These are phyloP conservation scores for Elongisporangium undulatum DNA, from an alignment of 352 stramenopile species.

Conservation along the genomic window DNA sequence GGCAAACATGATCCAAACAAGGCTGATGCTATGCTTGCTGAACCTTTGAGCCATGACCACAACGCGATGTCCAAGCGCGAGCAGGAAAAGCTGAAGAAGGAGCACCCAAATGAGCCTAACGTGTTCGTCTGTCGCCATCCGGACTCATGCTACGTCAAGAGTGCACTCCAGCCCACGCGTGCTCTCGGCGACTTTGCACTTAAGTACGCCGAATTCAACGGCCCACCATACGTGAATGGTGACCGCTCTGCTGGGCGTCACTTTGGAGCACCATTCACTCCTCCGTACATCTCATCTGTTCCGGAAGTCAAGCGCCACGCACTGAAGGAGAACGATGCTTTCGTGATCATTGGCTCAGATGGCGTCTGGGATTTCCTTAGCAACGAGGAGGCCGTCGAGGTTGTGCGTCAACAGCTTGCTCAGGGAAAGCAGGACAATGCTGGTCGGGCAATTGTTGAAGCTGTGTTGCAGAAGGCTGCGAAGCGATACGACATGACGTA, in stretches of 20 bases:
- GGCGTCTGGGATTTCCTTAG: slow-evolving; percentile 97
- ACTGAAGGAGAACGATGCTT: slow-evolving; percentile 86
- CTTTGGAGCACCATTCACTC: slow-evolving; percentile 86
- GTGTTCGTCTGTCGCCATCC: slow-evolving; percentile 89
- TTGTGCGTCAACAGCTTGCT: slow-evolving; percentile 70
- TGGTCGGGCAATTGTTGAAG: slow-evolving; percentile 70
- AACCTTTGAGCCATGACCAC: slow-evolving; percentile 89
- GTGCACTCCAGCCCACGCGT: slow-evolving; percentile 86
- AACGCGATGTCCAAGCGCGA: slow-evolving; percentile 89
- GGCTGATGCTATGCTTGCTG: slow-evolving; percentile 34
- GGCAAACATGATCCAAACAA: slow-evolving; percentile 39
- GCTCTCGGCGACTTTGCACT: slow-evolving; percentile 91
- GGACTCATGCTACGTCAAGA: slow-evolving; percentile 93
- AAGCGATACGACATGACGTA: slow-evolving; percentile 78
- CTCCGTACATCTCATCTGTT: slow-evolving; percentile 91
- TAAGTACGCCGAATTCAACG: slow-evolving; percentile 94
- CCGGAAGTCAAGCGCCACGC: slow-evolving; percentile 75
- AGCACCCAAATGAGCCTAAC: slow-evolving; percentile 89
- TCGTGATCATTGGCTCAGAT: slow-evolving; percentile 96
- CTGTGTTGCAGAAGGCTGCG: slow-evolving; percentile 72
- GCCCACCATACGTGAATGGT: slow-evolving; percentile 65
- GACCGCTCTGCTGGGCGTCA: slow-evolving; percentile 85
- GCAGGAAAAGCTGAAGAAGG: slow-evolving; percentile 76
- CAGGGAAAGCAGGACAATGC: slow-evolving; percentile 69
- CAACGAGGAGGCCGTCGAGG: slow-evolving; percentile 93